A percentile compares a stretch with the other conserved stretches of the same genome.
phyloP scores from a whole-genome alignment of 2,329 filamentous ascomycete species.

The Epichloe amarillans region DNA sequence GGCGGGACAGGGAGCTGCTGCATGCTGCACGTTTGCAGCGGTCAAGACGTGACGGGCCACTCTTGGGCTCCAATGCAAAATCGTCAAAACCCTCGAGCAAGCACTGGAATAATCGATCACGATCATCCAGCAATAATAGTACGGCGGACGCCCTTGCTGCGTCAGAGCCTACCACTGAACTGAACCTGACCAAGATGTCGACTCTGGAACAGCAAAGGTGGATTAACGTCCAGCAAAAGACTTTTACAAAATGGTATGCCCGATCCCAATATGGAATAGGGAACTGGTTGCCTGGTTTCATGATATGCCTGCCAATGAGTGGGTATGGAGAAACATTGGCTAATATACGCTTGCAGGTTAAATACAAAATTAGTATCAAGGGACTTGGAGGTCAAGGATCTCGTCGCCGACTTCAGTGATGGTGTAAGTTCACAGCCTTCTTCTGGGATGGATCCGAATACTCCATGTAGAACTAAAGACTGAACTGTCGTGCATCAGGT shows the following conservation, averaged over 20 bases:
- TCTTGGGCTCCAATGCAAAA: constrained; percentile 7
- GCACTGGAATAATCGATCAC: constrained; percentile 20
- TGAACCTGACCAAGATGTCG: constrained; percentile 45
- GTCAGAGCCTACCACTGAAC: constrained; percentile 35
- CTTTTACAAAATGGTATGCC: constrained; percentile 80
- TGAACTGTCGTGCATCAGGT: constrained; percentile 39
- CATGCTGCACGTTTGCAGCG: constrained; percentile 36
- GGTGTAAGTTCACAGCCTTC: constrained; percentile 51
- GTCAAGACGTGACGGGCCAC: constrained; percentile 24
- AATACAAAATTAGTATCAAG: constrained; percentile 85
- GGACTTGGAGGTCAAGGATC: constrained; percentile 67
- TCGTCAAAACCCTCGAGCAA: constrained; percentile 4
- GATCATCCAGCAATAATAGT: constrained; percentile 18
- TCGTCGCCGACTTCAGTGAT: constrained; percentile 82
- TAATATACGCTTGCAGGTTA: constrained; percentile 44
- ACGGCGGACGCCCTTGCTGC: constrained; percentile 30
- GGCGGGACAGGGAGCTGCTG: constrained; percentile 34
- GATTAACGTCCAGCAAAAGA: constrained; percentile 89
- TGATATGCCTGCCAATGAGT: not conserved
- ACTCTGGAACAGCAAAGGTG: constrained; percentile 52
- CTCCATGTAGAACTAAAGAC: constrained; percentile 3
- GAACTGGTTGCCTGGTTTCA: not conserved
- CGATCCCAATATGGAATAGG: not conserved
- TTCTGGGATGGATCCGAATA: not conserved
- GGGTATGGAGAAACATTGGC: not conserved